phyloP scores from a whole-genome alignment of 768 basidiomycete genomes.

The Amanita fuliginea region DNA sequence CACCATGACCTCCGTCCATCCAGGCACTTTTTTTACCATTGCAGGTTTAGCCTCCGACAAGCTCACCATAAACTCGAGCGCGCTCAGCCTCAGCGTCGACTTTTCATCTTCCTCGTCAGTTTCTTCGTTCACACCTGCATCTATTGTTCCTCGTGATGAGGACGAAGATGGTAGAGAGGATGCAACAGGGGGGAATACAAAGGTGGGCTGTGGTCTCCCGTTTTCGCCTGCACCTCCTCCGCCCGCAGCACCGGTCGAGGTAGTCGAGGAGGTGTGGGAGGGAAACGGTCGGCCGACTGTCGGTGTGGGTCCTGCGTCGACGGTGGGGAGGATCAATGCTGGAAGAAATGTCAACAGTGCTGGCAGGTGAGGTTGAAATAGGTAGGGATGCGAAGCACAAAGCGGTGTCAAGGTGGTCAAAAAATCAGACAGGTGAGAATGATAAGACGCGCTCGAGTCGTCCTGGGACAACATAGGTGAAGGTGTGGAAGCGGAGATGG shows the following conservation, averaged over 20 bases:
- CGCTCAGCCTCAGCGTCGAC: slow-evolving; percentile 57
- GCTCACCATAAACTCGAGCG: slow-evolving; percentile 76
- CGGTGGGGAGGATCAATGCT: slow-evolving; percentile 51
- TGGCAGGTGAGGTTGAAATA: slow-evolving; percentile 67
- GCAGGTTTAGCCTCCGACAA: slow-evolving; percentile 64
- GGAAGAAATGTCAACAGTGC: slow-evolving; percentile 63
- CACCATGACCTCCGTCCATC: slow-evolving; percentile 63
- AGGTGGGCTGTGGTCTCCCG: slow-evolving; percentile 18
- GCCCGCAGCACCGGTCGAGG: background rate
- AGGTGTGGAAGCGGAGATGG: slow-evolving; percentile 19
- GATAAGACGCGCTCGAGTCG: slow-evolving; percentile 17
- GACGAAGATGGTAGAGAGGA: background rate
- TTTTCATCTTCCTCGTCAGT: slow-evolving; percentile 48
- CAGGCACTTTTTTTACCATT: slow-evolving; percentile 57
- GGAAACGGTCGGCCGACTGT: slow-evolving; percentile 38
- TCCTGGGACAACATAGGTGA: slow-evolving; percentile 11
- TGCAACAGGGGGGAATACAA: slow-evolving; percentile 25
- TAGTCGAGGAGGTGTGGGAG: background rate
- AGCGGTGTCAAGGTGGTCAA: slow-evolving; percentile 62
- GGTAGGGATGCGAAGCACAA: slow-evolving; percentile 48
- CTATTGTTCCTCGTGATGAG: slow-evolving; percentile 17
- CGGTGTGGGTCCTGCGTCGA: slow-evolving; percentile 39
- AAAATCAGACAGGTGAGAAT: slow-evolving; percentile 49
- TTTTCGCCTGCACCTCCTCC: slow-evolving; percentile 5
- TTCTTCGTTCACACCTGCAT: slow-evolving; percentile 15